These are phyloP conservation scores for Nectriaceae sp. DNA, from an alignment of 2,329 filamentous ascomycete species.

Conservation along the genomic window DNA sequence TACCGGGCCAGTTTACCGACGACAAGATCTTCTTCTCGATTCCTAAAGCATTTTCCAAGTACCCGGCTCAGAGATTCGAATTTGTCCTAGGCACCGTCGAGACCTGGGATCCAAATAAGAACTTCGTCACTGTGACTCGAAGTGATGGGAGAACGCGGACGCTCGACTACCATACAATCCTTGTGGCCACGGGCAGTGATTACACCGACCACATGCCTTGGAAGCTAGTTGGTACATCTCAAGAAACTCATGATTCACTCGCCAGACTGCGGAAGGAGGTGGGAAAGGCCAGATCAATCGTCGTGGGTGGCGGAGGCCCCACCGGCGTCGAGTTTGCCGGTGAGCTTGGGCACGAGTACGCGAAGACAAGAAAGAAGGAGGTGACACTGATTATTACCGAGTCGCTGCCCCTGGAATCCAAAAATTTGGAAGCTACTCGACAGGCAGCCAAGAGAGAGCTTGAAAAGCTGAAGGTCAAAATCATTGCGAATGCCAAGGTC, in stretches of 20 bases:
- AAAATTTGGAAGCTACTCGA: too few relatives aligned
- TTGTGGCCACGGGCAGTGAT: constrained; percentile 3
- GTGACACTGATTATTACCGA: constrained; percentile 3
- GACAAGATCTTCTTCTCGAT: constrained; percentile 7
- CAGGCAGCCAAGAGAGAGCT: constrained; percentile 1
- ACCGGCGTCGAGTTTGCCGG: constrained; percentile 10
- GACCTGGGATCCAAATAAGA: not conserved
- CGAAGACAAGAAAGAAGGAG: not conserved
- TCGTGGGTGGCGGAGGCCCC: constrained; percentile 3
- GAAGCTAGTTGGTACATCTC: not conserved
- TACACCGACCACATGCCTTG: constrained; percentile 2
- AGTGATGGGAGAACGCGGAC: constrained; percentile 1
- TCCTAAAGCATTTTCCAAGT: constrained; percentile 4
- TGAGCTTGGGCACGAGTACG: constrained; percentile 4
- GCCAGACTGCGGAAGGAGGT: not conserved
- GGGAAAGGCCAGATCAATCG: constrained; percentile 5
- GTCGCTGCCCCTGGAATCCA: constrained; percentile 1
- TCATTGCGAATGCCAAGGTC: too few relatives aligned
- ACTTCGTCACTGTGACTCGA: not conserved
- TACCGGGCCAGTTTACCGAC: constrained; percentile 1
- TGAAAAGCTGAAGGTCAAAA: too few relatives aligned
- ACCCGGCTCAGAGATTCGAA: constrained; percentile 2
- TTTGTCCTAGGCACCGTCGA: constrained; percentile 4
- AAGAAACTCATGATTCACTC: constrained; percentile 1
- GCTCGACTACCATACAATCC: constrained; percentile 3